phyloP scores from a whole-genome alignment of 768 basidiomycete genomes.

The Rhodotorula paludigena region DNA sequence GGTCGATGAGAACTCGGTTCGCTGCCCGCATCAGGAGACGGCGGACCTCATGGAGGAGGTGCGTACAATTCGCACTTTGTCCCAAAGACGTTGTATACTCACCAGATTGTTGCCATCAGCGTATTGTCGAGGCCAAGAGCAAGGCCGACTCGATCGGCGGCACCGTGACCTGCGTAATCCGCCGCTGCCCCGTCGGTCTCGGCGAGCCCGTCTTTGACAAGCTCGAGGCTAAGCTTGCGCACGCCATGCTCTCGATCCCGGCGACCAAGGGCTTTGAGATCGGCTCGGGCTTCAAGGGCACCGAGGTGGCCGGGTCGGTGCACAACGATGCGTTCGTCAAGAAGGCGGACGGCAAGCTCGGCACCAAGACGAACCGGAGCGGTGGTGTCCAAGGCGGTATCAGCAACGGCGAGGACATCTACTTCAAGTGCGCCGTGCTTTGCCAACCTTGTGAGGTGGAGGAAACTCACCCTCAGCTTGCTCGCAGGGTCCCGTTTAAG shows the following conservation, averaged over 20 bases:
- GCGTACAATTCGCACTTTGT: constrained; percentile 38
- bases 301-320: constrained; percentile 81
- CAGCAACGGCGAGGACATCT: constrained; percentile 92
- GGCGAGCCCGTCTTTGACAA: constrained; percentile 99
- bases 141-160: constrained; percentile 91
- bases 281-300: constrained; percentile 91
- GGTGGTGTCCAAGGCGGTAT: constrained; percentile 98
- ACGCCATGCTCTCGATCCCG: constrained; percentile 98
- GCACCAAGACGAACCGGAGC: constrained; percentile 89
- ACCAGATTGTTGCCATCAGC: constrained; percentile 51
- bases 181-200: constrained; percentile 79
- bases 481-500: constrained; percentile 85
- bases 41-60: constrained; percentile 87
- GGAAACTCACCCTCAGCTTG: too few relatives aligned
- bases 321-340: constrained; percentile 86
- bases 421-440: constrained; percentile 70
- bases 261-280: constrained; percentile 98
- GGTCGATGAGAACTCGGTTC: constrained; percentile 77
- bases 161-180: constrained; percentile 94
- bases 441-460: neutral
- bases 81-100: neutral
- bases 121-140: constrained; percentile 88
- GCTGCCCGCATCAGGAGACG: constrained; percentile 86
- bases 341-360: constrained; percentile 63
- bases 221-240: constrained; percentile 87